A percentile compares a stretch with the other conserved stretches of the same genome.
Evolutionary conservation across 176 grass and related monocot species (phyloP).

Genomic region (Phoenix roebelenii): DNA sequence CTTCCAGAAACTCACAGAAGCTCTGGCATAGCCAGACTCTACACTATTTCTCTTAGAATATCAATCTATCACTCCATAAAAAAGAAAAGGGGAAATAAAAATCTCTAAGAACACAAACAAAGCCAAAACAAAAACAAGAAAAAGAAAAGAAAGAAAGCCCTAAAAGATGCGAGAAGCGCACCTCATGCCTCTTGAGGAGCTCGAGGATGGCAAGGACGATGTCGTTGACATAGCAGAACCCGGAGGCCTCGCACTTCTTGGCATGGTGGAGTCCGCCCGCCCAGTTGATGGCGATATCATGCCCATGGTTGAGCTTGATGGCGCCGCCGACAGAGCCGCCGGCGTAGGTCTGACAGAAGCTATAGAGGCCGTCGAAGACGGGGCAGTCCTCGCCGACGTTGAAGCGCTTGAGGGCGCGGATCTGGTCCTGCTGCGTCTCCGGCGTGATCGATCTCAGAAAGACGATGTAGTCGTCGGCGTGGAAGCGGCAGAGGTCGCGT

Average conservation of each 20-base stretch:
- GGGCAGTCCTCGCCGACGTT: constrained; percentile 87
- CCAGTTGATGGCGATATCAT: constrained; percentile 88
- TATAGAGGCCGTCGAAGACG: constrained; percentile 73
- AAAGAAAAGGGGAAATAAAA: too few species aligned
- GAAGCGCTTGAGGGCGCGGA: constrained; percentile 54
- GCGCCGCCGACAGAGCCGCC: constrained; percentile 65
- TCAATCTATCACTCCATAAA: too few species aligned
- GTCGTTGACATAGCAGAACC: constrained; percentile 90
- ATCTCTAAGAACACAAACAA: background rate
- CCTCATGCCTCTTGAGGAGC: constrained; percentile 65
- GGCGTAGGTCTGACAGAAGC: constrained; percentile 86
- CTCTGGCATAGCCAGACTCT: too few species aligned
- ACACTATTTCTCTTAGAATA: too few species aligned
- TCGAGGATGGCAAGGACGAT: constrained; percentile 81
- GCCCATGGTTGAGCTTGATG: constrained; percentile 65
- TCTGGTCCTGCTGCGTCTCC: constrained; percentile 70
- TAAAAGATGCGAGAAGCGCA: constrained; percentile 7
- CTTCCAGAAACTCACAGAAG: too few species aligned
- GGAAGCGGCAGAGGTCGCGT: constrained; percentile 74
- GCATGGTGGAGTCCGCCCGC: constrained; percentile 77
- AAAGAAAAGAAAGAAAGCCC: background rate
- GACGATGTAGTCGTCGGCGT: constrained; percentile 81
- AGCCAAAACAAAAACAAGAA: background rate
- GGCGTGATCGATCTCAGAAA: constrained; percentile 73
- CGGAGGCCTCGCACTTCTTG: constrained; percentile 72